Percentiles rank a stretch among this genome's conserved stretches.
phyloP scores from a whole-genome alignment of 2,329 filamentous ascomycete genomes.

The Penicillium sclerotigenum region DNA sequence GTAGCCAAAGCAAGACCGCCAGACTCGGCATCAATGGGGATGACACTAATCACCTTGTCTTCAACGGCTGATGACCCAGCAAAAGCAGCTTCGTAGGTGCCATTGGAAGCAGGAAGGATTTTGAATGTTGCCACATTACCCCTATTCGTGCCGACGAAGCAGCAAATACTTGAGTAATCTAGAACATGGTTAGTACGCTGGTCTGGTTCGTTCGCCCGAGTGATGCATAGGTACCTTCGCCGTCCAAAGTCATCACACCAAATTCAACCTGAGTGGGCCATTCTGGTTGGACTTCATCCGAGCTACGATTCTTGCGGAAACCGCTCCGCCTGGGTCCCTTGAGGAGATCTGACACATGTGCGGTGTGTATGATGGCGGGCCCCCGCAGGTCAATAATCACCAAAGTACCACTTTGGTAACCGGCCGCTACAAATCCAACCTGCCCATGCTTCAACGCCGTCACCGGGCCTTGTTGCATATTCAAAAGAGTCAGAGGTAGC shows the following conservation, averaged over 20 bases:
- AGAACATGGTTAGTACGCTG: constrained; percentile 24
- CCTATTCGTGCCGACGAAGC: constrained; percentile 83
- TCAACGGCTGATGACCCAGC: constrained; percentile 67
- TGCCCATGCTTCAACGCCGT: constrained; percentile 81
- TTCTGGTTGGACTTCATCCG: constrained; percentile 55
- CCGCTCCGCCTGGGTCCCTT: constrained; percentile 74
- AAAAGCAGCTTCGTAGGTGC: constrained; percentile 68
- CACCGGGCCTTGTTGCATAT: constrained; percentile 78
- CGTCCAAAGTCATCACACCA: constrained; percentile 86
- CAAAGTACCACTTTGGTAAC: constrained; percentile 77
- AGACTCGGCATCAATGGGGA: constrained; percentile 73
- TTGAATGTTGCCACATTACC: constrained; percentile 89
- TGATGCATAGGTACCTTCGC: constrained; percentile 56
- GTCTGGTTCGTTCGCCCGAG: neutral
- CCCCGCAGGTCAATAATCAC: constrained; percentile 84
- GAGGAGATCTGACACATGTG: constrained; percentile 67
- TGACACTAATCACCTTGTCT: constrained; percentile 69
- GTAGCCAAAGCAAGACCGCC: constrained; percentile 75
- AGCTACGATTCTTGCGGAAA: constrained; percentile 57
- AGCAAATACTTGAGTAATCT: constrained; percentile 88
- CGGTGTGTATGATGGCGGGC: constrained; percentile 76
- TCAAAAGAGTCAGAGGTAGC: constrained; percentile 74
- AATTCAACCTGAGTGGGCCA: constrained; percentile 84
- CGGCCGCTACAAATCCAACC: constrained; percentile 84
- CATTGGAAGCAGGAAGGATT: constrained; percentile 67